Base-by-base conservation (phyloP, 2,329 filamentous ascomycete genomes). In the Pyrenochaeta sp. region DNA sequence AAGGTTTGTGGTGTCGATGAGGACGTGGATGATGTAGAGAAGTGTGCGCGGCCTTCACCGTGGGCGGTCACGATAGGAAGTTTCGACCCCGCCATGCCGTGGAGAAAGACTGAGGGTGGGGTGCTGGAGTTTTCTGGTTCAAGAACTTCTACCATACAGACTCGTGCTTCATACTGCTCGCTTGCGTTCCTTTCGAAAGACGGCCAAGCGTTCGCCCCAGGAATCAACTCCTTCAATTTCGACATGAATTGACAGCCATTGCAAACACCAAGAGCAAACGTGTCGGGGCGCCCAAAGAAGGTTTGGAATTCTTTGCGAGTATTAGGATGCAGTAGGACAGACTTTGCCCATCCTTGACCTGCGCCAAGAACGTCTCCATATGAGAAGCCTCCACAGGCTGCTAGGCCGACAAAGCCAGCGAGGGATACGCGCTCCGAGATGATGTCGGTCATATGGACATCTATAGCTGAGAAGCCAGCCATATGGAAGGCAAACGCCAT, bases 211-310 rank as follows among this genome's bases (percentile, higher is more conserved):
- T 81, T 75, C 0, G 92, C 87, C n/a, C 92, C 93, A 0, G 92
- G 93, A 59, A 97, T 96, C 47, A 97, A 81, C 54, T 89, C 87
- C 71, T 91, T 91, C 35, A 96, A 81, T 45, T 92, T 87, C 5
- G 90, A 90, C 35, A 98, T 81, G 86, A 98, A 96, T 77, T 99
- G 95, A 73, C 95, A 98, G 45, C 95, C 95, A 74, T 99, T 99
- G 84, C 95, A 98, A 30, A 98, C 92, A 66, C 95, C 95, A 0
- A 99, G 84, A 0, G 92, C 83, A 76, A 99, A 98, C 0, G 95
- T 98, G 72, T 97, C 92, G 4, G 88, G 85, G 27, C 95, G 87
- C 62, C 87, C 84, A 79, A 98, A 98, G 84, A 97, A 98, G 43
- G 81, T 77, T 67, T 89, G 81, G 78, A 98, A 97, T 64, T 94